phyloP scores from a whole-genome alignment of 257 asterid species.

The Fraxinus pennsylvanica region DNA sequence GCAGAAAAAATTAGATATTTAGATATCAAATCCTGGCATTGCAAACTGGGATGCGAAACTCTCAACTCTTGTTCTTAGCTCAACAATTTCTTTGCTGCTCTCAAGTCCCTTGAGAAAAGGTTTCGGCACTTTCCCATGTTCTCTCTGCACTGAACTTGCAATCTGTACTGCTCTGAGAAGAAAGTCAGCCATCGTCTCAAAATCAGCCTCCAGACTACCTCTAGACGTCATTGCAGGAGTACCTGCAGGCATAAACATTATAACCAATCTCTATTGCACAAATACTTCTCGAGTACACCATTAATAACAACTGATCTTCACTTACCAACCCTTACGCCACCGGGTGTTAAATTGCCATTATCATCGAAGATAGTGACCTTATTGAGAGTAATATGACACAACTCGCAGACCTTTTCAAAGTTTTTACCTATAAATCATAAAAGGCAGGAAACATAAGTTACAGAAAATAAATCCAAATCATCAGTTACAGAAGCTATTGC shows the following conservation, averaged over 20 bases:
- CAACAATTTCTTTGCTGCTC: slow-evolving; percentile 63
- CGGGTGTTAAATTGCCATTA: slow-evolving; percentile 78
- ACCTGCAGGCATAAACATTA: slow-evolving; percentile 42
- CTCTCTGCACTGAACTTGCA: slow-evolving; percentile 68
- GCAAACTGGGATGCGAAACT: slow-evolving; percentile 82
- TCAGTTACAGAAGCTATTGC: background rate
- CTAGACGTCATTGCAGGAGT: slow-evolving; percentile 99
- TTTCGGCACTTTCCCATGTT: slow-evolving; percentile 64
- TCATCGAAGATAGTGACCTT: slow-evolving; percentile 79
- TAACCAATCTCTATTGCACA: slow-evolving; percentile 7
- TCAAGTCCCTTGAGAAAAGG: slow-evolving; percentile 64
- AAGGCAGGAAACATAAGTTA: slow-evolving; percentile 9
- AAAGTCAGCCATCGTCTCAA: slow-evolving; percentile 77
- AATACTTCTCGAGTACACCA: background rate
- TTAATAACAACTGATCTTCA: background rate
- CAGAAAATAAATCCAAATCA: background rate
- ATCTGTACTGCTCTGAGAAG: slow-evolving; percentile 81
- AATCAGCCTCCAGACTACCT: slow-evolving; percentile 85
- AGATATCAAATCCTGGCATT: slow-evolving; percentile 94
- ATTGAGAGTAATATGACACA: slow-evolving; percentile 82
- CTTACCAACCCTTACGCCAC: slow-evolving; percentile 92
- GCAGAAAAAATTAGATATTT: slow-evolving; percentile 34
- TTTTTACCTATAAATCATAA: slow-evolving; percentile 58
- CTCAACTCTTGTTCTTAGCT: slow-evolving; percentile 66
- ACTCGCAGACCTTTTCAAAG: slow-evolving; percentile 82